Conservation (phyloP, 768 basidiomycete species). For the Mycena amicta region DNA sequence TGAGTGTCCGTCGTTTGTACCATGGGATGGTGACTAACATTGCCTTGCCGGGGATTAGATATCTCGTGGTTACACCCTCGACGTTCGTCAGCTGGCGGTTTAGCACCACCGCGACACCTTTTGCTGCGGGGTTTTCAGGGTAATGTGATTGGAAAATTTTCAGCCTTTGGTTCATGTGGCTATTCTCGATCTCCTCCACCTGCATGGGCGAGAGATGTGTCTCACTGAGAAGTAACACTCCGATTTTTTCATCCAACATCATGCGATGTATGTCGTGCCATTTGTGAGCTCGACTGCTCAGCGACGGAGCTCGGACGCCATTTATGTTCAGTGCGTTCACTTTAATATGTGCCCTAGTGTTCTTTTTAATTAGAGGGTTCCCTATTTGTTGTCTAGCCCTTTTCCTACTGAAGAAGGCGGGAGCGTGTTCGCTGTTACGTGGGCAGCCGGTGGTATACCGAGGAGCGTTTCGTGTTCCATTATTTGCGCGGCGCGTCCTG, state of each 20-base stretch:
- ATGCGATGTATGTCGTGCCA: slow-evolving; percentile 5
- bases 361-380: not conserved
- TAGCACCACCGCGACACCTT: slow-evolving; percentile 13
- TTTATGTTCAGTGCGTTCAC: not conserved
- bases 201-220: slow-evolving; percentile 4
- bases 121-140: not conserved
- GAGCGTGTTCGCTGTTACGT: slow-evolving; percentile 6
- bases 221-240: not conserved
- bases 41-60: slow-evolving; percentile 10
- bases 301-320: not conserved
- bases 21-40: not conserved
- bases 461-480: not conserved
- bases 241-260: slow-evolving; percentile 9
- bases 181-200: slow-evolving; percentile 1
- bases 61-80: not conserved
- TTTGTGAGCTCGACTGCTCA: slow-evolving; percentile 4
- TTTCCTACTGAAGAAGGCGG: slow-evolving; percentile 3
- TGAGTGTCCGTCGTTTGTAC: slow-evolving; percentile 6
- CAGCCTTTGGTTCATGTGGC: not conserved
- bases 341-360: not conserved
- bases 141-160: not conserved
- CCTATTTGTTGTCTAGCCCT: not conserved
- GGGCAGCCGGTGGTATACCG: not conserved
- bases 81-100: slow-evolving; percentile 15
- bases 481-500: not conserved